phyloP scores from a whole-genome alignment of 176 grass and related monocot species.

The Luzula sylvatica region DNA sequence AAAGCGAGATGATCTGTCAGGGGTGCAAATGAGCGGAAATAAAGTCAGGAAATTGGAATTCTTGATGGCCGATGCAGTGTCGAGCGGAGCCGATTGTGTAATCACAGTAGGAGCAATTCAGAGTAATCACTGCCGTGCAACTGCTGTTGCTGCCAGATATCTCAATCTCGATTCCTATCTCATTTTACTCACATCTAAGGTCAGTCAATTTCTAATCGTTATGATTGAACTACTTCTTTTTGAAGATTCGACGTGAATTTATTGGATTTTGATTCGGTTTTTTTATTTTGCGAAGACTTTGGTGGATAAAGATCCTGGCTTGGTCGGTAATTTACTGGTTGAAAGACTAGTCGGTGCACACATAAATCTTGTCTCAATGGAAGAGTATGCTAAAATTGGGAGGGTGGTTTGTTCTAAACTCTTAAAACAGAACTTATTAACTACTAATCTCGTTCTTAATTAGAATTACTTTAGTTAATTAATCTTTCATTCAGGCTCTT shows the following conservation, averaged over 20 bases:
- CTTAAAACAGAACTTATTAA: background rate
- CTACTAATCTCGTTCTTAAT: background rate
- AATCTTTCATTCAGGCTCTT: constrained; percentile 48
- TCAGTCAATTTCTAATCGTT: constrained; percentile 16
- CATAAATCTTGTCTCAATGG: constrained; percentile 86
- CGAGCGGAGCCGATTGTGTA: constrained; percentile 49
- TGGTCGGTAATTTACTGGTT: constrained; percentile 89
- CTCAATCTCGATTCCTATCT: constrained; percentile 87
- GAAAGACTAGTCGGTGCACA: constrained; percentile 80
- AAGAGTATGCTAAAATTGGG: constrained; percentile 85
- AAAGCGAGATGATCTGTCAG: constrained; percentile 82
- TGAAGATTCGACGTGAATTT: background rate
- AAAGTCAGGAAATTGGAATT: constrained; percentile 96
- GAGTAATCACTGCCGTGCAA: constrained; percentile 89
- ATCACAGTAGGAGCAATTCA: constrained; percentile 92
- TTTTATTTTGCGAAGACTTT: constrained; percentile 45
- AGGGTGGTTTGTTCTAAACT: constrained; percentile 49
- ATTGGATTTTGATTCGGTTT: constrained; percentile 14
- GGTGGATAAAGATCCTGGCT: constrained; percentile 70
- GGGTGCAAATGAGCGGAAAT: constrained; percentile 94
- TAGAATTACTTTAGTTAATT: constrained; percentile 3
- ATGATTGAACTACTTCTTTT: background rate
- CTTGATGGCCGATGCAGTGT: constrained; percentile 59
- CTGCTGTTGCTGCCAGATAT: constrained; percentile 78
- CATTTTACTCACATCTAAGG: constrained; percentile 84